Percentiles rank a stretch among this genome's conserved stretches.
These are phyloP conservation scores for Salinomyces thailandicus DNA, from an alignment of 2,329 filamentous ascomycete genomes.

Conservation along the genomic window DNA sequence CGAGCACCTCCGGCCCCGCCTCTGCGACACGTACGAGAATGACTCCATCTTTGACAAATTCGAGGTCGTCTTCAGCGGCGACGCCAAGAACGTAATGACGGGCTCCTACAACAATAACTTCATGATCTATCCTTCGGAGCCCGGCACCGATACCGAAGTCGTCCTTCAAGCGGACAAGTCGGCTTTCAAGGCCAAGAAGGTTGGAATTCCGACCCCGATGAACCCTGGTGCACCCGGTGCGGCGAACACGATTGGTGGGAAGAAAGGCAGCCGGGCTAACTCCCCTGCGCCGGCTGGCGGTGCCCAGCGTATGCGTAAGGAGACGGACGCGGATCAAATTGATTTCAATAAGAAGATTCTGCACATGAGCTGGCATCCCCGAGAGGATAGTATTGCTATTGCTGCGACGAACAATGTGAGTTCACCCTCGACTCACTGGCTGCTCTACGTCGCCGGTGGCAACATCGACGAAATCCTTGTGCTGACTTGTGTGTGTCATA, in stretches of 20 bases:
- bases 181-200: slow-evolving; percentile 99
- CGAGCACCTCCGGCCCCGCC: slow-evolving; percentile 82
- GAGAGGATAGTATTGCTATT: slow-evolving; percentile 98
- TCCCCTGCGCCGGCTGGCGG: slow-evolving; percentile 64
- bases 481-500: slow-evolving; percentile 21
- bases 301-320: slow-evolving; percentile 92
- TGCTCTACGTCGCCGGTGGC: neutral
- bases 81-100: slow-evolving; percentile 98
- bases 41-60: slow-evolving; percentile 99
- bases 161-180: slow-evolving; percentile 97
- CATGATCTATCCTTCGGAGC: slow-evolving; percentile 98
- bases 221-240: slow-evolving; percentile 56
- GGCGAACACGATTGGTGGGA: slow-evolving; percentile 32
- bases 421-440: slow-evolving; percentile 2
- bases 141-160: slow-evolving; percentile 91
- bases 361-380: slow-evolving; percentile 99
- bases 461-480: neutral
- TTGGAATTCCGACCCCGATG: slow-evolving; percentile 94
- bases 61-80: slow-evolving; percentile 95
- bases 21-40: slow-evolving; percentile 98
- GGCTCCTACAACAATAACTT: slow-evolving; percentile 99
- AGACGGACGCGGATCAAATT: slow-evolving; percentile 98
- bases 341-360: slow-evolving; percentile 99
- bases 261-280: slow-evolving; percentile 82
- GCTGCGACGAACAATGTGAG: slow-evolving; percentile 98